phyloP scores from a whole-genome alignment of 805 yeast genomes.

The Cyberlindnera subsufficiens region DNA sequence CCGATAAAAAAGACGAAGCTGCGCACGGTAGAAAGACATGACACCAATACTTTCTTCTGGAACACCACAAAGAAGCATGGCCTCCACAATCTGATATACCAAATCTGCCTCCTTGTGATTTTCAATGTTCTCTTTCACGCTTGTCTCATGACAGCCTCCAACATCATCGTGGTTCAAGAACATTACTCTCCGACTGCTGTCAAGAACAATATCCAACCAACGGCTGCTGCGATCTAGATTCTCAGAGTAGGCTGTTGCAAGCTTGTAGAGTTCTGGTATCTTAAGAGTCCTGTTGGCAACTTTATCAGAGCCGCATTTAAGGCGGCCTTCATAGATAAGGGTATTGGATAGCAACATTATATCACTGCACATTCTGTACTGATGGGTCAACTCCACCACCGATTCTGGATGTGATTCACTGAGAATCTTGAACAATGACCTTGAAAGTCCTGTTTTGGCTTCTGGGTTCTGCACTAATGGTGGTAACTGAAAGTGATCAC shows the following conservation, averaged over 20 bases:
- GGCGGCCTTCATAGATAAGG: conserved; percentile 67
- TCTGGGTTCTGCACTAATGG: conserved; percentile 72
- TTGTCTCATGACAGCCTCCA: conserved; percentile 46
- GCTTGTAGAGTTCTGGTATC: conserved; percentile 34
- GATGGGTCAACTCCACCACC: conserved; percentile 72
- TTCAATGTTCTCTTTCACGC: conserved; percentile 60
- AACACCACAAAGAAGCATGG: conserved; percentile 56
- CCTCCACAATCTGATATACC: conserved; percentile 54
- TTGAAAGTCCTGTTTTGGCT: conserved; percentile 58
- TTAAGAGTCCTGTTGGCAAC: conserved; percentile 56
- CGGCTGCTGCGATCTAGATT: conserved; percentile 4
- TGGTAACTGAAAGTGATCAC: conserved; percentile 91
- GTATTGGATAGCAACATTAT: conserved; percentile 79
- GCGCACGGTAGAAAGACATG: conserved; percentile 86
- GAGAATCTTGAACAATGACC: conserved; percentile 69
- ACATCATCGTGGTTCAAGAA: conserved; percentile 76
- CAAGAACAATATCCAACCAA: conserved; percentile 58
- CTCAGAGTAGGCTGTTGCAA: conserved; percentile 2
- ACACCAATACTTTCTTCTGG: conserved; percentile 62
- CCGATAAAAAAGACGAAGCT: conserved; percentile 44
- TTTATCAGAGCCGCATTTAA: conserved; percentile 64
- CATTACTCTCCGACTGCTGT: conserved; percentile 54
- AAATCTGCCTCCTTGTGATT: conserved; percentile 70
- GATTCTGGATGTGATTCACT: conserved; percentile 69
- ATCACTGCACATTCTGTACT: conserved; percentile 90